Evolutionary conservation across 768 basidiomycete species (phyloP), one percentile per base, ranked within the genome.

Genomic region (Hericium coralloides): DNA sequence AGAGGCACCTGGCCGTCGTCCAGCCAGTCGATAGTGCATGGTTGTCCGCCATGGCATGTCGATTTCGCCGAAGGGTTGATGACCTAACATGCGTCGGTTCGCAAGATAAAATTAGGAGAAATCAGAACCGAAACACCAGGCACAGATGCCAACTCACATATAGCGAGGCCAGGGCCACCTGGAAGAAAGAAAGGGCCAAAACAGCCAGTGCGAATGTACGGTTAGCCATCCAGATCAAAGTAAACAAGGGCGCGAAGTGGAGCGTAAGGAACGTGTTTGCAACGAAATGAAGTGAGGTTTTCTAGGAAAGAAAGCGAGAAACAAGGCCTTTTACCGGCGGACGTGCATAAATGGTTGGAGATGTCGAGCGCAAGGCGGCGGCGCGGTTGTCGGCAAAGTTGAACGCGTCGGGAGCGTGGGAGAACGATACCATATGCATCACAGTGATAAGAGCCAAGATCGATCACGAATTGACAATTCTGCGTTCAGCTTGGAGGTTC

Each of bases 1-100:
- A 80, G 66, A 3, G 88, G 87, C 1, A 55, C 38, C 10, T 58
- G 39, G 17, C 87, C 87, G 59, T 90, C 73, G 55, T 91, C 87
- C 1, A 80, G 58, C 87, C 86, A 90, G 48, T 73, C 56, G 7
- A 89, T 75, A 0, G 65, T 68, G 68, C 83, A 86, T 6, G 76
- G 59, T 59, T 80, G 67, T 12, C 81, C 83, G 23, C 72, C 87
- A 39, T 70, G 70, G 65, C 83, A 87, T 48, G 45, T 45, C 3
- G 49, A 52, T 8, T 20, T 45, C 17, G n/a, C 4, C 17, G 25
- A 39, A 8, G 62, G 62, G 20, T 12, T 38, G 10, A 57, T 26
- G 7, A 57, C 53, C 62, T 63, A 45, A 18, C 3, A 45, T 12
- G 22, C 43, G 43, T n/a, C 43, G 5, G 7, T 17, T n/a, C 22